A percentile compares a stretch with the other conserved stretches of the same genome.
Conservation (phyloP, 495 filamentous ascomycete species). For the Neurospora sublineolata region DNA sequence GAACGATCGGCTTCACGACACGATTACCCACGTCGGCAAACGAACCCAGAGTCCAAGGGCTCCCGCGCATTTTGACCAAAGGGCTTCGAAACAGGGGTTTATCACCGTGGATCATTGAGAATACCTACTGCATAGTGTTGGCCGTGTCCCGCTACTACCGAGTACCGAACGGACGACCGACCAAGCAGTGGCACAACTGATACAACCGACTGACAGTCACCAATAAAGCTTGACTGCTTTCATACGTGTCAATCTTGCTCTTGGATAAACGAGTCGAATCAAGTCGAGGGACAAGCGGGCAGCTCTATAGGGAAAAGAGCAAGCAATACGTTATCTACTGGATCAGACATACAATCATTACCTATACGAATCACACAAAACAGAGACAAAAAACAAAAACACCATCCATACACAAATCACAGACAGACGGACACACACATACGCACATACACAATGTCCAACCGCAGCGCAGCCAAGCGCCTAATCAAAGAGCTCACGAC, state of each 20-base stretch:
- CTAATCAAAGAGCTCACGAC: slow-evolving; percentile 31
- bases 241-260: not conserved
- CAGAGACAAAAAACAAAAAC: not conserved
- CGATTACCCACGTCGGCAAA: not conserved
- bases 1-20: not conserved
- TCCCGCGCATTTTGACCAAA: not conserved
- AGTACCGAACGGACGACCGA: not conserved
- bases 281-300: not conserved
- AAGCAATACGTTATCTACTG: not conserved
- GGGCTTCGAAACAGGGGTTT: not conserved
- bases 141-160: not conserved
- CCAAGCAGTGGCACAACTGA: not conserved
- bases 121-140: not conserved
- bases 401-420: not conserved
- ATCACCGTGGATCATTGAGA: not conserved
- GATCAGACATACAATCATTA: not conserved
- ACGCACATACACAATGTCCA: not conserved
- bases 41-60: not conserved
- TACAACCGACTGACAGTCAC: not conserved
- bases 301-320: not conserved
- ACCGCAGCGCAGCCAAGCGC: slow-evolving; percentile 28
- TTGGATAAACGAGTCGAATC: not conserved
- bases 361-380: not conserved
- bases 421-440: not conserved
- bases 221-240: not conserved